phyloP scores from a whole-genome alignment of 768 basidiomycete genomes.

The Leccinum fibrillosum region DNA sequence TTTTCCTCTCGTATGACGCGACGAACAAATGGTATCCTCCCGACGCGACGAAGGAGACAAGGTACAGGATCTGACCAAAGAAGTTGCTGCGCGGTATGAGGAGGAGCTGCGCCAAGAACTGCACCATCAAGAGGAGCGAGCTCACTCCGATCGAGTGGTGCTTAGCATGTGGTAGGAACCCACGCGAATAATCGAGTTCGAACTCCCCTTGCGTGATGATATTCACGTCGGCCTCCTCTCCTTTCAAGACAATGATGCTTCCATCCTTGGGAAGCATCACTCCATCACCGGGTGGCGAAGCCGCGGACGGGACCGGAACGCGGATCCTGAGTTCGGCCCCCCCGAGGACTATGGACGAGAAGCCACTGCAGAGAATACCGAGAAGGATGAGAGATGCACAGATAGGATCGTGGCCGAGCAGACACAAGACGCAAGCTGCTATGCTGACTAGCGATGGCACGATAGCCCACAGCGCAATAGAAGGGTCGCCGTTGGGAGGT shows the following conservation, averaged over 20 bases:
- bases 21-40: slow-evolving; percentile 33
- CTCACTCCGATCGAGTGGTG: slow-evolving; percentile 17
- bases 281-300: slow-evolving; percentile 31
- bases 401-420: slow-evolving; percentile 20
- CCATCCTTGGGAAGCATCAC: slow-evolving; percentile 20
- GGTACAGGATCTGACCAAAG: slow-evolving; percentile 33
- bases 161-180: slow-evolving; percentile 2
- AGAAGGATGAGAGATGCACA: slow-evolving; percentile 30
- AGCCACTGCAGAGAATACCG: slow-evolving; percentile 30
- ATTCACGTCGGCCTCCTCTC: slow-evolving; percentile 27
- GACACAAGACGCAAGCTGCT: slow-evolving; percentile 17
- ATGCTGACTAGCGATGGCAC: slow-evolving; percentile 26
- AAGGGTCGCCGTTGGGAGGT: slow-evolving; percentile 3
- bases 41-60: slow-evolving; percentile 27
- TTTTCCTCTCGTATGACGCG: slow-evolving; percentile 29
- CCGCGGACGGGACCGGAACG: slow-evolving; percentile 20
- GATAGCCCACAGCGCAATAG: slow-evolving; percentile 14
- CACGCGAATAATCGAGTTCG: slow-evolving; percentile 21
- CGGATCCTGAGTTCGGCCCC: slow-evolving; percentile 24
- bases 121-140: slow-evolving; percentile 26
- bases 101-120: slow-evolving; percentile 32
- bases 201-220: slow-evolving; percentile 32
- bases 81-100: slow-evolving; percentile 28
- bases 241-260: slow-evolving; percentile 26
- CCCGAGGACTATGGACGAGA: slow-evolving; percentile 28